phyloP scores from a whole-genome alignment of 2,329 filamentous ascomycete genomes.

The Stenocarpella maydis region DNA sequence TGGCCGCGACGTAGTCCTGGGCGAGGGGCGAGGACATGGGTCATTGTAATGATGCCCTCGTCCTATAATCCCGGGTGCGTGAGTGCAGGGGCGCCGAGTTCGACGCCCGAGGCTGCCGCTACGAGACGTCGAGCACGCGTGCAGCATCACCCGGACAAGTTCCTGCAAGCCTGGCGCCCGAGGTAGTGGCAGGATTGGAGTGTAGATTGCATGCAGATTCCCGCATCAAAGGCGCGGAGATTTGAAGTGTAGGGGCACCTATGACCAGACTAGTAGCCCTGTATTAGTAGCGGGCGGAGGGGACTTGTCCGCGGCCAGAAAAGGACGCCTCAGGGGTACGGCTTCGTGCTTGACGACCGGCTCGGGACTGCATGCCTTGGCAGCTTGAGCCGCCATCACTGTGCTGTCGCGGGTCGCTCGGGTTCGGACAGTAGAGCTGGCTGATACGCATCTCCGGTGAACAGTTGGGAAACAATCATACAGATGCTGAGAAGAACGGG shows the following conservation, averaged over 20 bases:
- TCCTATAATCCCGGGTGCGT: not conserved
- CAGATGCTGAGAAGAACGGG: not conserved
- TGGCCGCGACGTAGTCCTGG: not conserved
- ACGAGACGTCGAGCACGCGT: not conserved
- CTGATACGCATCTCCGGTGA: not conserved
- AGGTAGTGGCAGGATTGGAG: not conserved
- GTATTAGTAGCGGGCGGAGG: constrained; percentile 10
- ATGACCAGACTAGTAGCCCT: not conserved
- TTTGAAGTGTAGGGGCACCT: not conserved
- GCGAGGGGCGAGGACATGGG: not conserved
- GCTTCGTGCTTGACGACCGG: not conserved
- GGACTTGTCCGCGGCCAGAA: constrained; percentile 22
- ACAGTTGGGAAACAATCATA: not conserved
- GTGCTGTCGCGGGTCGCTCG: not conserved
- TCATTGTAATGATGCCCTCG: not conserved
- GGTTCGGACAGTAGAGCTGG: not conserved
- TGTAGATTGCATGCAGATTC: not conserved
- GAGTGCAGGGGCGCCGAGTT: constrained; percentile 12
- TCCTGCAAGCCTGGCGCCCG: not conserved
- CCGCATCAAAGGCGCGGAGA: constrained; percentile 9
- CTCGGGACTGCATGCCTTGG: not conserved
- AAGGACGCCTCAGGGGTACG: not conserved
- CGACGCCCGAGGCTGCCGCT: not conserved
- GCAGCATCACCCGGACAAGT: constrained; percentile 1
- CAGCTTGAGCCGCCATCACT: not conserved